Base-by-base conservation (phyloP, 148 eudicot species). In the Salicornia ramosissima region DNA sequence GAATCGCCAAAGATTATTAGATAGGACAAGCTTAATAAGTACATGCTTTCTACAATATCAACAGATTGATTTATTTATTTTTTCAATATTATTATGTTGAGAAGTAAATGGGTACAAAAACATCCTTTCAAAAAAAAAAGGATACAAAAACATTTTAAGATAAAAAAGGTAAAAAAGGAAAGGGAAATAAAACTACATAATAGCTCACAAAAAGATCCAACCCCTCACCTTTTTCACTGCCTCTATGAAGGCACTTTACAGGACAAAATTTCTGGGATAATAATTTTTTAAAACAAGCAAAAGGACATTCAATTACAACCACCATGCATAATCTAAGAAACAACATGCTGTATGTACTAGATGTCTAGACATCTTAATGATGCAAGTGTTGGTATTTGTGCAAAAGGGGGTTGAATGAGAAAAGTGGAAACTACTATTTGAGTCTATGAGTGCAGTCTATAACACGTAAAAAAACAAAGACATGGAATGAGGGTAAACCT, bases 401-500 rank as follows among this genome's bases (percentile, higher is more conserved):
- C 5, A 7, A 40, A 40, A 14, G 64, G 24, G 9, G 43, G 45
- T 49, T 28, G 34, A 47, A 51, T 11, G 70, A 19, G 68, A 34
- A 45, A 15, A 39, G 5, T 61, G 16, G n/a, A 57, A 50, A 25
- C 36, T 36, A n/a, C n/a, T n/a, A n/a, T n/a, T n/a, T n/a, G n/a
- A n/a, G n/a, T 6, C 25, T 7, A 25, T 7, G 30, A 43, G 22
- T 13, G n/a, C 2, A 7, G 33, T 3, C 30, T 0, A 22, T 15
- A 39, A 14, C 4, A 40, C 14, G 46, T 7, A 62, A 33, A 21
- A 58, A 34, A 28, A 42, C 14, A 28, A 2, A 56, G 14, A 57
- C 28, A 57, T 30, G 61, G 62, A 45, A 50, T 39, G 73, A 64
- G 43, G 42, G 40, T 18, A 65, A 63, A 81, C 84, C 84, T 74